Conservation (phyloP, 1,284 basidiomycete genomes). For the Cutaneotrichosporon dermatis region DNA sequence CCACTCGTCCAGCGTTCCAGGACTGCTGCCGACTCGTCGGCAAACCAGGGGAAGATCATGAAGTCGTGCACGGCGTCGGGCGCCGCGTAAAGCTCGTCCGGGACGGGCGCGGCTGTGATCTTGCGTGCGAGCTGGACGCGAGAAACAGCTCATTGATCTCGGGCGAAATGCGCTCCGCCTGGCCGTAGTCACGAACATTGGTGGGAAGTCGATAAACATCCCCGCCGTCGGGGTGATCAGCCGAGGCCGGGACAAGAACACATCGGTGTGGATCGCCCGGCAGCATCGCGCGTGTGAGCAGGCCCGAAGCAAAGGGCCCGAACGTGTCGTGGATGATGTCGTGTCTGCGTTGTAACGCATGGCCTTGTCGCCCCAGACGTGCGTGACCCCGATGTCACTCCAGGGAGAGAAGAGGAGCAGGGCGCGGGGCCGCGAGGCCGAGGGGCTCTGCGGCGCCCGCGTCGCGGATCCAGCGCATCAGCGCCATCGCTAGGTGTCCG, state of each 20-base stretch:
- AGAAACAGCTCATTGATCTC: conserved; percentile 34
- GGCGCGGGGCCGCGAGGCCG: conserved; percentile 45
- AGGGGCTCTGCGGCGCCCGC: conserved; percentile 19
- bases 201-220: conserved; percentile 35
- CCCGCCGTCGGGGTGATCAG: conserved; percentile 23
- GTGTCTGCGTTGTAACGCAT: conserved; percentile 29
- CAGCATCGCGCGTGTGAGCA: conserved; percentile 38
- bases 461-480: conserved; percentile 37
- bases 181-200: conserved; percentile 41
- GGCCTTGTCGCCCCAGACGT: conserved; percentile 35
- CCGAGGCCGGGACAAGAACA: conserved; percentile 41
- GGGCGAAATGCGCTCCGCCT: conserved; percentile 36
- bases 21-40: conserved; percentile 31
- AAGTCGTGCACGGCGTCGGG: conserved; percentile 44
- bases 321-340: conserved; percentile 44
- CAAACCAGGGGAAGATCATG: conserved; percentile 43
- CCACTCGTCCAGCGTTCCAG: conserved; percentile 42
- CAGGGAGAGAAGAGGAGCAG: conserved; percentile 60
- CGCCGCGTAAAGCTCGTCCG: conserved; percentile 25
- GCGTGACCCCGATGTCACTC: conserved; percentile 53
- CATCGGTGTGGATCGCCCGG: conserved; percentile 29
- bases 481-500: conserved; percentile 61
- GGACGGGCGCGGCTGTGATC: neutral
- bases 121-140: conserved; percentile 23
- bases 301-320: conserved; percentile 41